Conservation (phyloP, 257 asterid species). For the Solanum medicagineum region DNA sequence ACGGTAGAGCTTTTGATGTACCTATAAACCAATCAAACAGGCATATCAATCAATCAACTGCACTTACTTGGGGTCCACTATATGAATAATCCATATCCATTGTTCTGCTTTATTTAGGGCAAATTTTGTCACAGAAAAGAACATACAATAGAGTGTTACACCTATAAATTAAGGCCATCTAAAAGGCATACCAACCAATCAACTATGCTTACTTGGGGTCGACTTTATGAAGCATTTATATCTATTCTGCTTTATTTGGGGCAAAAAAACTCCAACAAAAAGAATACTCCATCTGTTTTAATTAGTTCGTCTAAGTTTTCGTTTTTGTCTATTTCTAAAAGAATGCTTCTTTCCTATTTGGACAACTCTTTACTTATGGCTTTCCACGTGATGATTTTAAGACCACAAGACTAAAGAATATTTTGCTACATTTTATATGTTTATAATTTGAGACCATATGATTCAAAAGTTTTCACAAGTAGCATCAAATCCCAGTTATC, state of each 20-base stretch:
- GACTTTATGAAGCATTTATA: not conserved
- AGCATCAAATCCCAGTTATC: too few relatives aligned
- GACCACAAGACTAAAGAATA: not conserved
- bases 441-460: too few relatives aligned
- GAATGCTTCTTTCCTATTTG: not conserved
- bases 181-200: not conserved
- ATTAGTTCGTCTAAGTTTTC: not conserved
- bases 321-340: not conserved
- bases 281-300: not conserved
- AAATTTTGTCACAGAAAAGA: not conserved
- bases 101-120: not conserved
- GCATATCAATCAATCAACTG: not conserved
- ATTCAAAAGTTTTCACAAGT: too few relatives aligned
- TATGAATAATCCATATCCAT: not conserved
- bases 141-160: not conserved
- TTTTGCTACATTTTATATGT: not conserved
- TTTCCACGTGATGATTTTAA: not conserved
- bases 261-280: not conserved
- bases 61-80: not conserved
- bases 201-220: not conserved
- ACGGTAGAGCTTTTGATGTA: not conserved
- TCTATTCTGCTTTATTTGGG: not conserved
- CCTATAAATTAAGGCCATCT: not conserved
- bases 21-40: not conserved
- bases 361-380: not conserved